phyloP scores from a whole-genome alignment of 495 filamentous ascomycete species.

The Hyaloscypha bicolor region DNA sequence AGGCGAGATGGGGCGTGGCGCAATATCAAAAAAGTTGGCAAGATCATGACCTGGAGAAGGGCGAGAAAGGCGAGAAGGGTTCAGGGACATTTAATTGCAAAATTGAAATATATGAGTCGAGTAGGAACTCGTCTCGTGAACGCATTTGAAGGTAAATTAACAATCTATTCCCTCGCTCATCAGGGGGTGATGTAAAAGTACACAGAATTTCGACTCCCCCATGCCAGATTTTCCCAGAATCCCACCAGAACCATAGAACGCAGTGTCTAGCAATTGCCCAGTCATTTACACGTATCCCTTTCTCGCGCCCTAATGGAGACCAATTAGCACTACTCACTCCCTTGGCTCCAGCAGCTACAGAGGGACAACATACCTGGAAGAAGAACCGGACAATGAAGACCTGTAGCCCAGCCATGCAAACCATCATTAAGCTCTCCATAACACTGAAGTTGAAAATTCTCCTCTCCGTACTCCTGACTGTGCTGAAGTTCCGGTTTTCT shows the following conservation, averaged over 20 bases:
- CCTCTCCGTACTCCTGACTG: conserved; percentile 91
- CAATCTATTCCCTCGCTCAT: conserved; percentile 17
- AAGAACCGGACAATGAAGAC: conserved; percentile 99
- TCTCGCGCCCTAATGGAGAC: conserved; percentile 47
- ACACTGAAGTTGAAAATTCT: conserved; percentile 98
- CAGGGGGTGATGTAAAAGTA: conserved; percentile 26
- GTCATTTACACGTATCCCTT: conserved; percentile 58
- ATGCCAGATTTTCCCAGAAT: conserved; percentile 17
- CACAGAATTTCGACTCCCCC: conserved; percentile 13
- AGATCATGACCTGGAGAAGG: too few species aligned
- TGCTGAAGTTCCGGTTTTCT: conserved; percentile 98
- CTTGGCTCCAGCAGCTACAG: background rate
- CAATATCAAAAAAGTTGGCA: background rate
- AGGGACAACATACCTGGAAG: conserved; percentile 71
- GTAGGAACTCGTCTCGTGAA: background rate
- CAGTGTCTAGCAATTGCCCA: conserved; percentile 2
- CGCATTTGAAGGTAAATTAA: conserved; percentile 2
- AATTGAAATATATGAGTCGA: too few species aligned
- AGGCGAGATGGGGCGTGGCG: conserved; percentile 13
- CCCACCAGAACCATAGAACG: background rate
- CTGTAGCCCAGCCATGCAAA: conserved; percentile 95
- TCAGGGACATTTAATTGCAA: too few species aligned
- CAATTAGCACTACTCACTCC: conserved; percentile 24
- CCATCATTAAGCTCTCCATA: conserved; percentile 87
- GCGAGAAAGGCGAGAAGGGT: too few species aligned